Conservation (phyloP, 306 rosid species). For the Mimosa bimucronata region DNA sequence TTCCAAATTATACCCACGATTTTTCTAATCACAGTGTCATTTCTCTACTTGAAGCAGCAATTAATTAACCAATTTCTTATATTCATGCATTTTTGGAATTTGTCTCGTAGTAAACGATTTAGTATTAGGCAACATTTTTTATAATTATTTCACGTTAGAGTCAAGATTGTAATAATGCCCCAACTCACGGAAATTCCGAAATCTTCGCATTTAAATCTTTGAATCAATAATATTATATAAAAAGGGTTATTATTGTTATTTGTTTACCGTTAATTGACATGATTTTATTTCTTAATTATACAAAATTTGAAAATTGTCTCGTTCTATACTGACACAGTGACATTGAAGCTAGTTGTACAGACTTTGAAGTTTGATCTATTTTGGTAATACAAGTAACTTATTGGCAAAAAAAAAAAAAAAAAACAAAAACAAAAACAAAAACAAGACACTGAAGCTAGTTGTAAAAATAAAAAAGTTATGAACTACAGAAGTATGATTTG, state of each 20-base stretch:
- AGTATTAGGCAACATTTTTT: neutral
- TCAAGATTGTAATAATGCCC: neutral
- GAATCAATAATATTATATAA: neutral
- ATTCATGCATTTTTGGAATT: neutral
- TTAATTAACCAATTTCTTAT: no score
- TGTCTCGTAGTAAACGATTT: neutral
- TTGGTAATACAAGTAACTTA: no score
- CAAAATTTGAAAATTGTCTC: no score
- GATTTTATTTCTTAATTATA: no score
- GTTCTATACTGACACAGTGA: neutral
- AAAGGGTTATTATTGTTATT: neutral
- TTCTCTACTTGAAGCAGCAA: neutral
- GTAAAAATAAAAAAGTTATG: neutral
- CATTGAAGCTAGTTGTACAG: neutral
- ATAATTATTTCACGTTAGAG: neutral
- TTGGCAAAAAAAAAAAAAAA: no score
- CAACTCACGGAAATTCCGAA: neutral
- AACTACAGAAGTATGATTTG: neutral
- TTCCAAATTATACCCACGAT: neutral
- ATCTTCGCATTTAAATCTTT: neutral
- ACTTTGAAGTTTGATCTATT: no score
- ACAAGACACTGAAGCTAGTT: no score
- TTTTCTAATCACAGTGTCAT: neutral
- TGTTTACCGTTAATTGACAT: neutral
- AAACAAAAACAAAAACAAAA: no score